Conservation (phyloP, 805 yeast species). For the Hermanozyma aechmeae region DNA sequence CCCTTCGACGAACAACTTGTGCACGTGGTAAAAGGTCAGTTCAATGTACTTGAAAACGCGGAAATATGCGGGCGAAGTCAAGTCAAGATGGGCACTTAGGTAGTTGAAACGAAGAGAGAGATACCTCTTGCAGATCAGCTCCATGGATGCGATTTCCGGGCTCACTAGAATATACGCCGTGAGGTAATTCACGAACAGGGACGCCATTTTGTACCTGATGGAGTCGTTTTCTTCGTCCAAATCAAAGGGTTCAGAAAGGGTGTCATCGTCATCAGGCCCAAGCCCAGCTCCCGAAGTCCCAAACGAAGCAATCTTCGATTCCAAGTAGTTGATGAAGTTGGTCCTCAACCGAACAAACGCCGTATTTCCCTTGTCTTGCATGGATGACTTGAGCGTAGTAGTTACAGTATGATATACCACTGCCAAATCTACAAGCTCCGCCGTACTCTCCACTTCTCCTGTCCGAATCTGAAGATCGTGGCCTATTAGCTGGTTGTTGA, state of each 20-base stretch:
- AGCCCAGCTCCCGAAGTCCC: too few relatives aligned
- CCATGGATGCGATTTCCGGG: too few relatives aligned
- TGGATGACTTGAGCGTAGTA: slow-evolving; percentile 26
- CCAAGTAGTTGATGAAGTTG: slow-evolving; percentile 16
- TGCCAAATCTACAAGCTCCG: too few relatives aligned
- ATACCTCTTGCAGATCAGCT: background rate
- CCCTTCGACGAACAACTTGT: slow-evolving; percentile 13
- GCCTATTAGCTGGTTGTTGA: slow-evolving; percentile 18
- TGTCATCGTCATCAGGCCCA: too few relatives aligned
- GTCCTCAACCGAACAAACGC: slow-evolving; percentile 13
- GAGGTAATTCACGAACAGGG: slow-evolving; percentile 22
- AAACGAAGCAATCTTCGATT: slow-evolving; percentile 15
- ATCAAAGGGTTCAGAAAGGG: too few relatives aligned
- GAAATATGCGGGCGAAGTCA: background rate
- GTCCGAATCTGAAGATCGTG: too few relatives aligned
- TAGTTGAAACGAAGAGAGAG: background rate
- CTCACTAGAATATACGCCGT: slow-evolving; percentile 22
- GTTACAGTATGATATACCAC: too few relatives aligned
- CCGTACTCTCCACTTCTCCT: too few relatives aligned
- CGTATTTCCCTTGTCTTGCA: too few relatives aligned
- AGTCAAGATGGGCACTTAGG: background rate
- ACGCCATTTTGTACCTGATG: too few relatives aligned
- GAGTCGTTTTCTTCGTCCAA: too few relatives aligned
- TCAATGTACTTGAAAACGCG: slow-evolving; percentile 22
- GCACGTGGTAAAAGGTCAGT: slow-evolving; percentile 20